A percentile compares a stretch with the other conserved stretches of the same genome.
Conservation (phyloP, 768 basidiomycete species). For the Tremella mesenterica region DNA sequence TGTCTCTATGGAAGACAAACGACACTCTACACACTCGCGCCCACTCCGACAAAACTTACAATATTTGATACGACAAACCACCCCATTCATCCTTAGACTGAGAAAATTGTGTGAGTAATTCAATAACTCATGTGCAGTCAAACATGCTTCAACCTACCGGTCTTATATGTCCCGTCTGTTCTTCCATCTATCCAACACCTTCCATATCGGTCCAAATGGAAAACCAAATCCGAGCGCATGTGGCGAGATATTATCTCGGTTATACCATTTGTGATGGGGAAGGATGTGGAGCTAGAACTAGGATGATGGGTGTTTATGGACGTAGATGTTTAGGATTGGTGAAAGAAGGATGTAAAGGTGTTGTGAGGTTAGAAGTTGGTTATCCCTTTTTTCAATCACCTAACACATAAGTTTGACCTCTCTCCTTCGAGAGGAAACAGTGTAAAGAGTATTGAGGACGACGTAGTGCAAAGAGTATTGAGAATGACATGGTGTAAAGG, state of each 20-base stretch:
- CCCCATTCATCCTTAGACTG: too few species aligned
- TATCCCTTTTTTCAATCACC: neutral
- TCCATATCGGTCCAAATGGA: constrained; percentile 80
- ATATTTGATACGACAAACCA: too few species aligned
- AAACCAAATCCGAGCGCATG: constrained; percentile 66
- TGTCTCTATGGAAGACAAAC: too few species aligned
- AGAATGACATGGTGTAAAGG: too few species aligned
- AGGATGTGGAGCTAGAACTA: constrained; percentile 72
- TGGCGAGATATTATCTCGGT: constrained; percentile 75
- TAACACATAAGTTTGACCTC: neutral
- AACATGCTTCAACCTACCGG: constrained; percentile 61
- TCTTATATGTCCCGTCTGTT: constrained; percentile 62
- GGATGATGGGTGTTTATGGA: constrained; percentile 90
- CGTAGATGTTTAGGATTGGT: constrained; percentile 59
- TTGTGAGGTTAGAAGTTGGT: constrained; percentile 66
- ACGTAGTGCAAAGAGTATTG: too few species aligned
- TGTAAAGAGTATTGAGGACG: too few species aligned
- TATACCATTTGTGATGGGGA: constrained; percentile 82
- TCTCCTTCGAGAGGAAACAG: too few species aligned
- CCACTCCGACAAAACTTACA: too few species aligned
- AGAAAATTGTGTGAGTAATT: neutral
- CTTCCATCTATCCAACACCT: constrained; percentile 50
- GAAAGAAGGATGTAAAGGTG: constrained; percentile 56
- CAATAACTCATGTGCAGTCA: constrained; percentile 48
- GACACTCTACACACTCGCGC: too few species aligned